Conservation (phyloP, 306 rosid species). For the Cicer yamashitae region DNA sequence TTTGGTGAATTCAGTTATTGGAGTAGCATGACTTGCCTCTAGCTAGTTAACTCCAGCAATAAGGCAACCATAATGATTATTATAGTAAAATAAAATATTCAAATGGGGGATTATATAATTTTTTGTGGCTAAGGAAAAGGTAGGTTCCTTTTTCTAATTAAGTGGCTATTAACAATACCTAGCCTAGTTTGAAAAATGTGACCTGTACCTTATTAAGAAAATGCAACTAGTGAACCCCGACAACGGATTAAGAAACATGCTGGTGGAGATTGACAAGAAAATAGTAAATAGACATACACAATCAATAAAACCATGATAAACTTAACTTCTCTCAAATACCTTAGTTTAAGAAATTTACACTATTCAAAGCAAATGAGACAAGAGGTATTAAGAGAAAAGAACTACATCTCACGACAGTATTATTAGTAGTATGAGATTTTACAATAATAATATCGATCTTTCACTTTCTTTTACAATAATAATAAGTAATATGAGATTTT, state of each 20-base stretch:
- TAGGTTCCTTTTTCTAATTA: constrained; percentile 30
- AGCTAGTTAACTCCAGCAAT: not conserved
- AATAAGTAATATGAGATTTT: no score
- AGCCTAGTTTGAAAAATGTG: constrained; percentile 20
- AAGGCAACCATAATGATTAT: not conserved
- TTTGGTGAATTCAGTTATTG: constrained; percentile 2
- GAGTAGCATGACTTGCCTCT: not conserved
- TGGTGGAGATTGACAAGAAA: no score
- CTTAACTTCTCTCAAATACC: no score
- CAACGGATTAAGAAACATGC: not conserved
- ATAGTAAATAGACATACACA: no score
- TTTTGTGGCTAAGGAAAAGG: constrained; percentile 33
- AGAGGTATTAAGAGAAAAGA: no score
- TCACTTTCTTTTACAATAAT: no score
- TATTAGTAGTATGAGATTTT: no score
- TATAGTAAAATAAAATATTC: not conserved
- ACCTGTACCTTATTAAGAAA: not conserved
- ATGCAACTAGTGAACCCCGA: constrained; percentile 19
- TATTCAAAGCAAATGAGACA: no score
- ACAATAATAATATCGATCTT: no score
- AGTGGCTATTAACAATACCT: not conserved
- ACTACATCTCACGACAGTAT: no score
- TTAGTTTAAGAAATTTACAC: no score
- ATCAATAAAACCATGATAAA: no score
- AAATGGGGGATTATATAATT: not conserved